These are phyloP conservation scores for Allium fistulosum DNA, from an alignment of 106 monocot species.

Conservation along the genomic window DNA sequence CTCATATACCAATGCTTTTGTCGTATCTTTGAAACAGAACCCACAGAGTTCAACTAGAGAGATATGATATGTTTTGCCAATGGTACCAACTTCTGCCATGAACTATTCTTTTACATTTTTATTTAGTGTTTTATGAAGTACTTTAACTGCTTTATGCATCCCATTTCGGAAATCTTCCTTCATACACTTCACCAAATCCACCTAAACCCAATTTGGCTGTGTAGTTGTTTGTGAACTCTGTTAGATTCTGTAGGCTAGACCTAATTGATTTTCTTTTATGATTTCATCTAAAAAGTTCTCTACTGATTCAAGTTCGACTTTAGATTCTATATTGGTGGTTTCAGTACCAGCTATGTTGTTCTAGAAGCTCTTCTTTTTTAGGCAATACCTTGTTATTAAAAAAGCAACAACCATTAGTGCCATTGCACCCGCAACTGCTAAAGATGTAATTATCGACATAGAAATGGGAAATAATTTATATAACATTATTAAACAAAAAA, in stretches of 20 bases:
- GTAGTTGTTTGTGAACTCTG: too few relatives aligned
- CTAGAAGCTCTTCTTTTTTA: too few relatives aligned
- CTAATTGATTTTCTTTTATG: slow-evolving; percentile 9
- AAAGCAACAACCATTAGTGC: too few relatives aligned
- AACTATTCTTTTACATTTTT: slow-evolving; percentile 7
- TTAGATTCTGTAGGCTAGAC: slow-evolving; percentile 3
- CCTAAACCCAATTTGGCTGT: too few relatives aligned
- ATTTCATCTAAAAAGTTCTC: slow-evolving; percentile 11
- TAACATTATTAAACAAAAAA: too few relatives aligned
- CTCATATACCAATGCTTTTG: slow-evolving; percentile 11
- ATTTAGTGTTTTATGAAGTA: neutral
- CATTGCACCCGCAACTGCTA: too few relatives aligned
- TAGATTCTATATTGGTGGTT: neutral
- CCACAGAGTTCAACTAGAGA: slow-evolving; percentile 10
- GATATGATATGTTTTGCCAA: slow-evolving; percentile 14
- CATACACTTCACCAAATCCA: too few relatives aligned
- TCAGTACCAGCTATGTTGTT: neutral
- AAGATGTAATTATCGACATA: too few relatives aligned
- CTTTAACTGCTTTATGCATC: slow-evolving; percentile 5
- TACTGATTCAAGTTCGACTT: neutral
- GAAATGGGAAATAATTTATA: too few relatives aligned
- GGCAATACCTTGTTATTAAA: too few relatives aligned
- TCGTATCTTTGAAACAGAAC: slow-evolving; percentile 10
- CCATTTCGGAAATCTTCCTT: slow-evolving; percentile 14
- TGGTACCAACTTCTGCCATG: too few relatives aligned